Evolutionary conservation across 345 rosid genomes (phyloP), one percentile per base, ranked within the genome.

Genomic region (Fremontodendron californicum): DNA sequence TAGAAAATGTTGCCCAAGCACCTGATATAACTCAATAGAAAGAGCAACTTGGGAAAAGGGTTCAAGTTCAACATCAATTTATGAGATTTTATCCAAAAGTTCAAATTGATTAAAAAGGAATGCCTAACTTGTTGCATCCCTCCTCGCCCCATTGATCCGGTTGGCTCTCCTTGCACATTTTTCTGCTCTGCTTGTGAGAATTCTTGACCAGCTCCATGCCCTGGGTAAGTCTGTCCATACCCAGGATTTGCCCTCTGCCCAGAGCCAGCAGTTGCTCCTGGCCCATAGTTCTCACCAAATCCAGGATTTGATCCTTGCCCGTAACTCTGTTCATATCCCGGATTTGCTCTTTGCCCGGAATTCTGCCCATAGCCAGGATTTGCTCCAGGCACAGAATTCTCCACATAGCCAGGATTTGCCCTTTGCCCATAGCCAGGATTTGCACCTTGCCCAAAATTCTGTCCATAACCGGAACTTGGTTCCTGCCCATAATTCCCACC

Each of bases 111-210:
- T 37, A 49, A 77, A 72, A 40, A 60, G 68, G 54, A 71, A 21
- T 29, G 46, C 7, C 77, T 75, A 86, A 91, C 92, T 76, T 83
- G 84, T 68, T 85, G 80, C 60, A 77, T n/a, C 19, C 85, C 83
- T 0, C 85, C 68, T 75, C 81, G 89, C 67, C 86, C 90, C 63
- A 46, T 66, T 33, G 91, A 63, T 72, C 69, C 79, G 66, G 82
- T 73, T 78, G 87, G 82, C 48, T 80, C 91, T 80, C 84, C 89
- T 55, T 82, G 86, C 54, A 18, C 46, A 43, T 75, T 85, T 78
- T 81, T 83, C 77, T 81, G 84, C 73, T 82, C 89, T 74, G 61
- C 81, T 72, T 76, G 87, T 3, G 87, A 37, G 46, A 71, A 85
- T 29, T 82, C 72, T 74, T 83, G 80, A 13, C 54, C 63, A 55